Evolutionary conservation across 768 basidiomycete genomes (phyloP).

Genomic region (Rhizopogon sp.): DNA sequence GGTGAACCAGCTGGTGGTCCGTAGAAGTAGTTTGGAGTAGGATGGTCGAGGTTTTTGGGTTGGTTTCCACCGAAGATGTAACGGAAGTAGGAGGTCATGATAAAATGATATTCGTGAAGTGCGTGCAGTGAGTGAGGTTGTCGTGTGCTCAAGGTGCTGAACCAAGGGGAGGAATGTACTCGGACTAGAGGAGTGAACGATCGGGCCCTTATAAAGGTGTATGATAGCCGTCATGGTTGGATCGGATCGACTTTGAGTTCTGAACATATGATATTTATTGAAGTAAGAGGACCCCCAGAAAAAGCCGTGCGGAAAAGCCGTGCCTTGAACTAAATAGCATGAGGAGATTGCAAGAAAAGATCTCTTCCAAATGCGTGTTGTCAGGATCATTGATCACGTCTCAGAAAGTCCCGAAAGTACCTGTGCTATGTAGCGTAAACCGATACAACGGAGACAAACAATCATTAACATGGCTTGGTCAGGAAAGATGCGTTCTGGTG

Average conservation of each 20-base stretch:
- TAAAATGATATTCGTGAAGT: conserved; percentile 16
- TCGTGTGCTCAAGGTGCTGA: conserved; percentile 12
- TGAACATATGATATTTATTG: conserved; percentile 17
- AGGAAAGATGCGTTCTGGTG: conserved; percentile 8
- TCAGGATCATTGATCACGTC: conserved; percentile 21
- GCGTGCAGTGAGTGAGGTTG: neutral
- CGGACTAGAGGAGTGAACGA: neutral
- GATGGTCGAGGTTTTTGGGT: conserved; percentile 26
- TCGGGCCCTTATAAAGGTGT: conserved; percentile 18
- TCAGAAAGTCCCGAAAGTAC: conserved; percentile 25
- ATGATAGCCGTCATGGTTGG: conserved; percentile 14
- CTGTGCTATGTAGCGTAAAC: conserved; percentile 14
- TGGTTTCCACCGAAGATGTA: conserved; percentile 36
- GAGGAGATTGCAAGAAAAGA: conserved; percentile 15
- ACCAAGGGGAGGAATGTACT: conserved; percentile 11
- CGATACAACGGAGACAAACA: conserved; percentile 6
- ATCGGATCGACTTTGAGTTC: conserved; percentile 14
- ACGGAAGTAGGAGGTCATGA: conserved; percentile 49
- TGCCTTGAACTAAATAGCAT: conserved; percentile 11
- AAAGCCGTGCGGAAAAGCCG: conserved; percentile 13
- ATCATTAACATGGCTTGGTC: neutral
- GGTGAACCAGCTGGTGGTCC: conserved; percentile 16
- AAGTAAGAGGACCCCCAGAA: conserved; percentile 31
- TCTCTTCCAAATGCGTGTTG: conserved; percentile 7
- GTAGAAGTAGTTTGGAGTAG: conserved; percentile 38